Evolutionary conservation across 441 rosid species (phyloP), one percentile per base, ranked within the genome.

Genomic region (Aleurites moluccanus): DNA sequence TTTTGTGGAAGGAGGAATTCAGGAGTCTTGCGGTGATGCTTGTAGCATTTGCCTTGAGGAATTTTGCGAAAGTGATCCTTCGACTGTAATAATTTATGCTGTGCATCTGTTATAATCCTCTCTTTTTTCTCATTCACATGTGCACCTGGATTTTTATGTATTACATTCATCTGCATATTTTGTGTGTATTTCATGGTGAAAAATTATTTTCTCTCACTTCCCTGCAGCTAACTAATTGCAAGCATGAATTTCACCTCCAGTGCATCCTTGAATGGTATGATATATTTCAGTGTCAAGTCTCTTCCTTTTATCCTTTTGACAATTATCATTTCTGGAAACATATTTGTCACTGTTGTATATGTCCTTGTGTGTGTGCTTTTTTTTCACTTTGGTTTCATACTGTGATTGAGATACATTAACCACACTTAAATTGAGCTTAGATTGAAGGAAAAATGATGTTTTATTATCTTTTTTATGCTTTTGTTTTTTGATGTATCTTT

Each of bases 41-140:
- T 94, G 99, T 83, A 94, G 99, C 85, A 94, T 92, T 55, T 94
- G 98, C 82, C 97, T 92, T 30, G 99, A 94, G 79, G 88, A 66
- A 63, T 94, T 94, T 70, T 82, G 84, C 38, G 93, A 91, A 45
- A 89, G 82, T 50, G 96, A 92, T 74, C 99, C 99, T 60, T 91
- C 97, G 1, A 83, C 97, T 73, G 99, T 94, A 88, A 23, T 28
- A 27, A 18, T 25, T 70, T 77, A 23, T 64, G 21, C 57, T 33
- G 21, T 13, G 2, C 35, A 3, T 62, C 8, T 18, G 38, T 6
- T 27, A 7, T 61, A 16, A 15, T 8, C 14, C 35, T n/a, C 28
- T 27, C 38, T 28, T 53, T 38, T 57, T 72, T 16, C 10, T 27
- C 49, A 30, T 40, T 44, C 63, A 0, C 11, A 7, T n/a, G 4